These are phyloP conservation scores for Kurtzmaniella cleridarum DNA, from an alignment of 805 yeast genomes.

Conservation along the genomic window DNA sequence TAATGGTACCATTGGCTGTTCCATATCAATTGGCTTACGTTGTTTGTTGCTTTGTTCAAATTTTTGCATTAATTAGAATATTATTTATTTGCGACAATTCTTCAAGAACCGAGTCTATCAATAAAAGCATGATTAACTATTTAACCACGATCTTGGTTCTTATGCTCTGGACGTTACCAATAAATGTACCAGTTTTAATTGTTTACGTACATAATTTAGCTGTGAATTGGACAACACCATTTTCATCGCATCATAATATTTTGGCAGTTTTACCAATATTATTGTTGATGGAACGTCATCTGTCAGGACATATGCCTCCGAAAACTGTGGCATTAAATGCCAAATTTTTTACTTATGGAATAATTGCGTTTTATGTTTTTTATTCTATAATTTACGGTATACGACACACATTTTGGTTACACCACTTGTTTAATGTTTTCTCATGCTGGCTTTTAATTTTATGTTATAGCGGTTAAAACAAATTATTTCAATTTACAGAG, in stretches of 20 bases:
- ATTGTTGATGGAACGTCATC: slow-evolving; percentile 50
- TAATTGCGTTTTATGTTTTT: slow-evolving; percentile 48
- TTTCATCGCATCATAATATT: slow-evolving; percentile 80
- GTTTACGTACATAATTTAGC: slow-evolving; percentile 80
- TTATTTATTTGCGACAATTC: slow-evolving; percentile 3
- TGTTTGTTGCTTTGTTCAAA: slow-evolving; percentile 55
- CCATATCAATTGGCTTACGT: slow-evolving; percentile 81
- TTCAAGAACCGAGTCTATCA: slow-evolving; percentile 1
- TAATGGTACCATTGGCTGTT: slow-evolving; percentile 51
- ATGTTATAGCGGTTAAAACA: neutral
- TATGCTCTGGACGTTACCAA: slow-evolving; percentile 75
- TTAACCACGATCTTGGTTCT: slow-evolving; percentile 58
- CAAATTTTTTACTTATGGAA: slow-evolving; percentile 10
- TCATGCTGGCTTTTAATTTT: slow-evolving; percentile 44
- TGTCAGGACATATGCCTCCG: slow-evolving; percentile 45
- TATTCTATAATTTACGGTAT: slow-evolving; percentile 72
- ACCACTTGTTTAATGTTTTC: slow-evolving; percentile 64
- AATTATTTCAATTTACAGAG: too few species aligned
- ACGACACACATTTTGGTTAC: slow-evolving; percentile 80
- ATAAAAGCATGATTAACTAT: slow-evolving; percentile 45
- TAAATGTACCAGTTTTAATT: slow-evolving; percentile 69
- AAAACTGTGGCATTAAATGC: slow-evolving; percentile 12
- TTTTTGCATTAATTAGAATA: slow-evolving; percentile 41
- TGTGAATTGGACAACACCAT: slow-evolving; percentile 76
- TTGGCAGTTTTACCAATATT: slow-evolving; percentile 73